Base-by-base conservation (phyloP, 73 alveolate genomes). In the Paramecium octaurelia region DNA sequence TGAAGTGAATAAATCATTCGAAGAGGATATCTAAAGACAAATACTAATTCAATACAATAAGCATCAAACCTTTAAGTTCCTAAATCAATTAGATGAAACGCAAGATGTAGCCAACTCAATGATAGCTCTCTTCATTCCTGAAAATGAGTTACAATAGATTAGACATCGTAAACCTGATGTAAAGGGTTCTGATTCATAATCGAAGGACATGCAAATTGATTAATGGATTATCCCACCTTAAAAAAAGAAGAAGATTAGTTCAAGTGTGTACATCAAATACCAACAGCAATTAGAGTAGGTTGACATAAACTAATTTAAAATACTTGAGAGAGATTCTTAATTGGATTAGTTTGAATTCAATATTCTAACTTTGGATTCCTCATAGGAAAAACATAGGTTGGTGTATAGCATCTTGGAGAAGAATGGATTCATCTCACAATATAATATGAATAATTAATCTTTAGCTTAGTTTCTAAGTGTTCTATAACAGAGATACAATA, bases 301-400 rank as follows among this genome's bases (percentile, higher is more conserved):
- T 1, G 50, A 80, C 46, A 21, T 16, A 21, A 46, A 23, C 8
- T 31, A 24, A 80, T 80, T 80, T 80, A 48, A 43, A 46, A 35
- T 80, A 8, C 5, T 14, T n/a, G 70, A 44, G 8, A 44, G 83
- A 20, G 94, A 70, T 9, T 58, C 90, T n/a, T 21, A 54, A 38
- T 70, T 89, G 14, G 94, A 89, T 89, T 84, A 18, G 21, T 89
- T 77, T 77, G 91, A 71, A 23, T 89, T 89, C 58, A 89, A 89
- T 42, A 71, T 89, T 12, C 50, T 89, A 6, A 77, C 76, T 58
- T 57, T 71, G 2, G 84, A 14, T 27, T 23, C 64, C 16, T 43
- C 50, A 1, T 54, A 68, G 12, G 94, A 89, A 27, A 89, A 73
- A 44, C 75, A 89, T 21, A 40, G 92, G 7, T 34, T 83, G 11